These are phyloP conservation scores for Aspergillus mulundensis DNA, from an alignment of 495 filamentous ascomycete species.

Conservation along the genomic window DNA sequence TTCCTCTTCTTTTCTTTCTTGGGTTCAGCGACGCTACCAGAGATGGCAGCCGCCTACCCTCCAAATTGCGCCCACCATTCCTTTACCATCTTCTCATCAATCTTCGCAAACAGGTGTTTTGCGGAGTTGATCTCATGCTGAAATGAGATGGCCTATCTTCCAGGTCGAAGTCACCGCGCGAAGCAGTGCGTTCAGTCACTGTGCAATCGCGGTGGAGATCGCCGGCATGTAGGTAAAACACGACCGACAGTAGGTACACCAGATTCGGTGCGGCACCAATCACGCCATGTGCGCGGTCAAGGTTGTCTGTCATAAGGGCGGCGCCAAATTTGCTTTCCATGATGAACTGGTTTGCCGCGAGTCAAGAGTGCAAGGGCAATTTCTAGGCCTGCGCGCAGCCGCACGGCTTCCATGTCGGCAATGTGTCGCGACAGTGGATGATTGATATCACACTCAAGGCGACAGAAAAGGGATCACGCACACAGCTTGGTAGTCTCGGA, in stretches of 20 bases:
- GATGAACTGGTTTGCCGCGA: conserved; percentile 67
- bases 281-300: conserved; percentile 66
- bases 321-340: conserved; percentile 75
- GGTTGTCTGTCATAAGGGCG: conserved; percentile 65
- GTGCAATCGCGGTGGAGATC: no score
- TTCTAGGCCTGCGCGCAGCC: no score
- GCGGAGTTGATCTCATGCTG: conserved; percentile 78
- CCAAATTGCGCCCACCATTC: conserved; percentile 80
- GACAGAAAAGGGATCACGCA: no score
- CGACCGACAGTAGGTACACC: conserved; percentile 67
- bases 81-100: conserved; percentile 71
- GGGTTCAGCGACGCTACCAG: no score
- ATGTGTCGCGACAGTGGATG: conserved; percentile 50
- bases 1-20: no score
- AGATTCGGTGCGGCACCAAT: conserved; percentile 76
- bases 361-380: no score
- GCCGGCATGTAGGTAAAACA: conserved; percentile 74
- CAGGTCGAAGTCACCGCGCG: conserved; percentile 57
- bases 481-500: background rate
- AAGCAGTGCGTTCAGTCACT: conserved; percentile 69
- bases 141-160: conserved; percentile 54
- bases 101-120: conserved; percentile 71
- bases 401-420: conserved; percentile 65
- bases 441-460: no score
- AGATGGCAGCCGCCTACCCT: conserved; percentile 66